phyloP scores from a whole-genome alignment of 2,329 filamentous ascomycete species.

The Fusarium abutilonis region DNA sequence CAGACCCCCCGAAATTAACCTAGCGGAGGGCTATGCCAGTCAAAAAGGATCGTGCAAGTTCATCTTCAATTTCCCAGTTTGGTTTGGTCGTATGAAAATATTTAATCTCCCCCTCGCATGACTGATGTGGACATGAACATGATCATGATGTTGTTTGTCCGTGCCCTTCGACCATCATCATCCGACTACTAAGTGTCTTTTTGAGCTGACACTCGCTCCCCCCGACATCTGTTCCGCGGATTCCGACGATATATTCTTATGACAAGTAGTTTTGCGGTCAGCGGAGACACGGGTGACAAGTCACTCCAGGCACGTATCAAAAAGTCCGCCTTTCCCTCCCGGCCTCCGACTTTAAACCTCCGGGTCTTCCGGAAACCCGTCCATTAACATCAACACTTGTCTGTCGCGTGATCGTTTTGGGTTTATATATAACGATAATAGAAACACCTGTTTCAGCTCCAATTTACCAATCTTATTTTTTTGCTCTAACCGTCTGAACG shows the following conservation, averaged over 20 bases:
- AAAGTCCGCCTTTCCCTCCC: conserved; percentile 9
- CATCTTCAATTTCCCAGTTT: too few relatives aligned
- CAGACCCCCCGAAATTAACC: too few relatives aligned
- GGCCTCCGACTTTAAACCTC: conserved; percentile 8
- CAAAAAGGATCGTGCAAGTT: too few relatives aligned
- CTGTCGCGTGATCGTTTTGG: background rate
- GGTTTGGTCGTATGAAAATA: conserved; percentile 6
- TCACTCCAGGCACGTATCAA: conserved; percentile 4
- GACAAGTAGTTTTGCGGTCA: background rate
- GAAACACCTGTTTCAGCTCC: background rate
- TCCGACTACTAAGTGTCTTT: conserved; percentile 8
- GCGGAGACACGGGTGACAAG: conserved; percentile 19
- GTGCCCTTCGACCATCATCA: conserved; percentile 31
- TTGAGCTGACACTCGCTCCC: conserved; percentile 2
- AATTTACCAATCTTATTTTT: conserved; percentile 6
- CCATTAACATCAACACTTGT: background rate
- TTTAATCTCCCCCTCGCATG: background rate
- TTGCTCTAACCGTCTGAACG: background rate
- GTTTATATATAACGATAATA: background rate
- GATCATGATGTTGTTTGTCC: conserved; percentile 40
- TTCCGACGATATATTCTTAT: background rate
- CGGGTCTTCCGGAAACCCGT: conserved; percentile 19
- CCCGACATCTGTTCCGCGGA: conserved; percentile 7
- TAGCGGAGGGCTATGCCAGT: too few relatives aligned
- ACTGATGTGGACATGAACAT: conserved; percentile 13